Percentiles rank a stretch among this genome's conserved stretches.
Conservation (phyloP, 2,329 filamentous ascomycete species). For the Hymenoscyphus repandus region DNA sequence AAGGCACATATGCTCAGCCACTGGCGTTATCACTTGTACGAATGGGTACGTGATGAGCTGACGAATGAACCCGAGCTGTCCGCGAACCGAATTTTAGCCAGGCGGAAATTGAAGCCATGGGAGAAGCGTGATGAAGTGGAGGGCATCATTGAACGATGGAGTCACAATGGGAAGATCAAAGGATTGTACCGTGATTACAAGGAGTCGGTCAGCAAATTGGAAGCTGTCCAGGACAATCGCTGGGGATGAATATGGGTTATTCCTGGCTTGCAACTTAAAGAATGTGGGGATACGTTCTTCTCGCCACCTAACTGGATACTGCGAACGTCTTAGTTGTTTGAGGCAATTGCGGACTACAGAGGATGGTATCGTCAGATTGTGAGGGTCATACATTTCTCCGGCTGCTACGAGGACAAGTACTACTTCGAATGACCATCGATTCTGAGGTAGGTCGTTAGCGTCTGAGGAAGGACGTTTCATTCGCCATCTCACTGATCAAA, state of each 20-base stretch:
- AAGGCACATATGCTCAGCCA: slow-evolving; percentile 69
- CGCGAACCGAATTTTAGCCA: slow-evolving; percentile 51
- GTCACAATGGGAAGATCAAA: slow-evolving; percentile 50
- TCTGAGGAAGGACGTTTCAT: too few species aligned
- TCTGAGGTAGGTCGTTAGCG: too few species aligned
- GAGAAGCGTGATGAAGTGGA: slow-evolving; percentile 57
- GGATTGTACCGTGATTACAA: slow-evolving; percentile 63
- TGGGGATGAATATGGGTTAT: neutral
- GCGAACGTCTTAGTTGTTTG: too few species aligned
- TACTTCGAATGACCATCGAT: too few species aligned
- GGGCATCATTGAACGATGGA: slow-evolving; percentile 60
- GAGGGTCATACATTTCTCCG: too few species aligned
- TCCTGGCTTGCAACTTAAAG: too few species aligned
- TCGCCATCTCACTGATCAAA: too few species aligned
- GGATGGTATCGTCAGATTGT: too few species aligned
- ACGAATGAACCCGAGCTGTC: slow-evolving; percentile 51
- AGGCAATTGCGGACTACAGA: too few species aligned
- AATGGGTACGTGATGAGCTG: slow-evolving; percentile 63
- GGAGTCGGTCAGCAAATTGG: slow-evolving; percentile 49
- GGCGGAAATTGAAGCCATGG: slow-evolving; percentile 56
- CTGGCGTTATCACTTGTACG: slow-evolving; percentile 71
- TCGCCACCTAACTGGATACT: too few species aligned
- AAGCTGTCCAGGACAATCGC: slow-evolving; percentile 15
- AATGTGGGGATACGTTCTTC: too few species aligned
- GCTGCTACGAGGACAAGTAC: too few species aligned